Percentiles rank a stretch among this genome's conserved stretches.
Evolutionary conservation across 306 rosid species (phyloP).

Genomic region (Luffa acutangula): DNA sequence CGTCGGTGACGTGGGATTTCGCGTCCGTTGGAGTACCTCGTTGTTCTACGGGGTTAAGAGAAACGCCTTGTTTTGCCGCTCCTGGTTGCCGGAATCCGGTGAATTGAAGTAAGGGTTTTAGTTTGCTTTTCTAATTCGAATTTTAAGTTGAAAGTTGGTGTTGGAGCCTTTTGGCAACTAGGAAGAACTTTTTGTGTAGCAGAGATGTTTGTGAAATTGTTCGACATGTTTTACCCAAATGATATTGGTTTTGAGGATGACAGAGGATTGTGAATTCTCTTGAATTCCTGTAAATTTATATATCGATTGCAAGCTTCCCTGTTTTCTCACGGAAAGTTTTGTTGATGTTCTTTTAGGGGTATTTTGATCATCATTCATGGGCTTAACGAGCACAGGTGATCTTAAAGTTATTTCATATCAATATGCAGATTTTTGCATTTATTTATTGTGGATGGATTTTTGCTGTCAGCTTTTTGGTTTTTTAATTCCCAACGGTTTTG

Average conservation of each 20-base stretch:
- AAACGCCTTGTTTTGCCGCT: slow-evolving; percentile 69
- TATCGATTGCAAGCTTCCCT: slow-evolving; percentile 1
- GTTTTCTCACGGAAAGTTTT: slow-evolving; percentile 9
- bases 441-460: background rate
- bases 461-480: background rate
- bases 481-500: background rate
- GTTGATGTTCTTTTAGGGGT: slow-evolving; percentile 48
- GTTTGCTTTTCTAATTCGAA: background rate
- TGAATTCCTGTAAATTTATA: background rate
- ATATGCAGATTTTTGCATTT: background rate
- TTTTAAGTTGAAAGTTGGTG: background rate
- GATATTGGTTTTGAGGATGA: background rate
- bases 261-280: background rate
- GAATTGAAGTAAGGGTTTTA: slow-evolving; percentile 48
- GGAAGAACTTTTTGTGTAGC: background rate
- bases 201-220: background rate
- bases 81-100: slow-evolving; percentile 62
- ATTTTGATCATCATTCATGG: slow-evolving; percentile 84
- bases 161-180: background rate
- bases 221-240: background rate
- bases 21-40: slow-evolving; percentile 47
- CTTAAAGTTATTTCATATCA: background rate
- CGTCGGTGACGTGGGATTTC: slow-evolving; percentile 21
- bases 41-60: slow-evolving; percentile 53
- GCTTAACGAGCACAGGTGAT: slow-evolving; percentile 92